Percentiles rank a stretch among this genome's conserved stretches.
Conservation (phyloP, 176 grass and related monocot species). For the Cenchrus purpureus region DNA sequence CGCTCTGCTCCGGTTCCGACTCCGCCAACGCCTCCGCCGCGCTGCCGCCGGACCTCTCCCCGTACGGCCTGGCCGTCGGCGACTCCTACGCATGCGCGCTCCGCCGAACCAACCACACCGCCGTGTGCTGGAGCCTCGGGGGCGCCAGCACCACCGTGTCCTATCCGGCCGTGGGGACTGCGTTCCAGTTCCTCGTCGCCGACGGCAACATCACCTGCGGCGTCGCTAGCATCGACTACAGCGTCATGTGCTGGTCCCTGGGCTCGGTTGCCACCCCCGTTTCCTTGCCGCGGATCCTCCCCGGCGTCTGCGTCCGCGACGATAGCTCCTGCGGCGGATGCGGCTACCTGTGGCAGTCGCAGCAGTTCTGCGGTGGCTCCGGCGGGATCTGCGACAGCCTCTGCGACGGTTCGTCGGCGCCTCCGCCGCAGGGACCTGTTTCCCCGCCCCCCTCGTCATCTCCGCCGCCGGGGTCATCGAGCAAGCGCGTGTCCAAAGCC, state of each 20-base stretch:
- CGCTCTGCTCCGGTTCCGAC: constrained; percentile 36
- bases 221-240: constrained; percentile 46
- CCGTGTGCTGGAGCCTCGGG: constrained; percentile 70
- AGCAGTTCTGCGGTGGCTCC: constrained; percentile 37
- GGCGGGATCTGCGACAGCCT: constrained; percentile 46
- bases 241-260: constrained; percentile 59
- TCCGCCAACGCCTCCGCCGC: not conserved
- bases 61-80: constrained; percentile 61
- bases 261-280: not conserved
- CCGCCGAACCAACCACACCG: constrained; percentile 43
- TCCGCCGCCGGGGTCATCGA: not conserved
- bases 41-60: constrained; percentile 31
- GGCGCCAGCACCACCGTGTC: not conserved
- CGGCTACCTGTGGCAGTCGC: constrained; percentile 40
- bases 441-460: constrained; percentile 21
- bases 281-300: constrained; percentile 47
- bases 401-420: not conserved
- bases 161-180: constrained; percentile 31
- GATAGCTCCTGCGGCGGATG: constrained; percentile 35
- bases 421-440: not conserved
- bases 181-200: constrained; percentile 69
- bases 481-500: not conserved
- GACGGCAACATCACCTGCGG: constrained; percentile 81
- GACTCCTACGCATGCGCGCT: constrained; percentile 73
- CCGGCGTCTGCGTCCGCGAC: constrained; percentile 61